Evolutionary conservation across 2,329 filamentous ascomycete genomes (phyloP), one percentile per base, ranked within the genome.

Genomic region (Pseudopyrenochaeta lycopersici): DNA sequence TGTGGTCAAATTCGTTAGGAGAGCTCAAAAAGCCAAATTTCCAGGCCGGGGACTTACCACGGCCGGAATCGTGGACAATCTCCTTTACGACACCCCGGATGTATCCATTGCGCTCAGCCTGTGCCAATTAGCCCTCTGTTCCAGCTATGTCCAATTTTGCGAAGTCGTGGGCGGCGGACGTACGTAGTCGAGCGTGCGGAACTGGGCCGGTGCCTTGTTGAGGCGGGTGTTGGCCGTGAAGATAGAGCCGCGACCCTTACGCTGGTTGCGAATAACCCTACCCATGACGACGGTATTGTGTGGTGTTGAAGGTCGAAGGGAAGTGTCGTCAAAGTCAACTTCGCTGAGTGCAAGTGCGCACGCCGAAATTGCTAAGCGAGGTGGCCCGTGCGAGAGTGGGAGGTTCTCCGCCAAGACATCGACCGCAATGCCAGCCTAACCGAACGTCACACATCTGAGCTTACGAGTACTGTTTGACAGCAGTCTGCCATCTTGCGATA

Each of bases 51-150:
- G 55, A 74, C 71, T 71, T 92, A 85, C 95, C 95, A 84, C 95
- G 93, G 81, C 95, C 95, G 75, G 93, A 88, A 84, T 99, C 95
- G 89, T 99, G 95, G 83, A 99, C 90, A 83, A 98, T 97, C 78
- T 98, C 92, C 88, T 95, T 97, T 79, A 99, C 93, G 68, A 98
- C 88, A 83, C 95, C 95, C 74, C 95, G 91, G 78, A 96, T 85
- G 86, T 99, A 99, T 76, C 95, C 95, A 88, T 98, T 94, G 79
- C 91, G 88, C 86, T 97, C 93, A 80, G 92, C 64, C 73, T 76
- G 59, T 66, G 43, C 54, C 60, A 56, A 66, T 74, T 74, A 73
- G 70, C 77, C 73, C 68, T 77, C 71, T 51, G 70, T 57, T 46
- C 56, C 53, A 46, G 17, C 32, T 39, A 23, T 53, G 40, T 47